A percentile compares a stretch with the other conserved stretches of the same genome.
Conservation (phyloP, 2,329 filamentous ascomycete genomes). For the Talaromyces sp. region DNA sequence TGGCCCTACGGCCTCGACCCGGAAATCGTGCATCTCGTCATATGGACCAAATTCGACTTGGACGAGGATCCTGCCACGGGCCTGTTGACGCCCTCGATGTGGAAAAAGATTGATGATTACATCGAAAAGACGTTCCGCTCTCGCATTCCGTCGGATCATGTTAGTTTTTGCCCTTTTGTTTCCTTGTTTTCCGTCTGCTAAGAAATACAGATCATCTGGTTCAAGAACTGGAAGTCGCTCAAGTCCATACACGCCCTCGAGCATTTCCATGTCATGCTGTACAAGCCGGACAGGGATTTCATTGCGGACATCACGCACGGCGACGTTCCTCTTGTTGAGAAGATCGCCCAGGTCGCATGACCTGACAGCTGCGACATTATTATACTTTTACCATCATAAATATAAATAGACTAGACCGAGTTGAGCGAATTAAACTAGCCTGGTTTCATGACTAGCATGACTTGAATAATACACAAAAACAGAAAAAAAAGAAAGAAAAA, state of each 20-base stretch:
- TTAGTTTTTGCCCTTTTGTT: constrained; percentile 18
- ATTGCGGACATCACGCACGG: constrained; percentile 66
- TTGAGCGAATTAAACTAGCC: neutral
- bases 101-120: constrained; percentile 64
- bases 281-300: constrained; percentile 66
- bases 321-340: constrained; percentile 63
- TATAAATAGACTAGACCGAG: neutral
- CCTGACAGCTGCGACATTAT: neutral
- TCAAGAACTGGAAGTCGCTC: constrained; percentile 83
- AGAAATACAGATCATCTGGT: constrained; percentile 64
- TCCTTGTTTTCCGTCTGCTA: neutral
- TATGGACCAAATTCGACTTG: constrained; percentile 88
- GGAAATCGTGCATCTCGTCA: constrained; percentile 75
- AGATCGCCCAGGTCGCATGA: constrained; percentile 20
- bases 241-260: constrained; percentile 85
- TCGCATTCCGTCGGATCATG: constrained; percentile 38
- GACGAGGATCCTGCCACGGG: constrained; percentile 62
- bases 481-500: neutral
- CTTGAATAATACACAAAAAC: neutral
- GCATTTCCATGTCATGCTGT: constrained; percentile 93
- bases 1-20: constrained; percentile 87
- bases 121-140: constrained; percentile 63
- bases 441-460: neutral
- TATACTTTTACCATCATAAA: neutral
- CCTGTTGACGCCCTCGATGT: constrained; percentile 62